Base-by-base conservation (phyloP, 1,284 basidiomycete genomes). In the Ganoderma meredithae region DNA sequence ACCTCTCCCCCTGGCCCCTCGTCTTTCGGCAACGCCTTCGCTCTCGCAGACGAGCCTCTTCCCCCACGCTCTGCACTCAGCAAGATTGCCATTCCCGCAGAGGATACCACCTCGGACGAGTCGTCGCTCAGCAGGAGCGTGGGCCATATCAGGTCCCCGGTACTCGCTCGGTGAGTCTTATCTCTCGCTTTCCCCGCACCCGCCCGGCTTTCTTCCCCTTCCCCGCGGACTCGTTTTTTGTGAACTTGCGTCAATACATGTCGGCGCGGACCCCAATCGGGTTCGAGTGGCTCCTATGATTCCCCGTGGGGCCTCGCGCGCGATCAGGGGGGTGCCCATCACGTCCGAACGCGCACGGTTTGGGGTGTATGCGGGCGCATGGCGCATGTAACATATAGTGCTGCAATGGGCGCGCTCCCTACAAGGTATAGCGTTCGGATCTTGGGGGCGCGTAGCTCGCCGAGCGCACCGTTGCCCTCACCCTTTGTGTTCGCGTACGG, bases 131-230 rank as follows among this genome's bases (percentile, higher is more conserved):
- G 49, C 36, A 65, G 68, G 59, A 72, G 65, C 59, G 56, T 68
- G 6, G 76, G 76, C 2, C 77, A 79, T 64, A 73, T 72, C 49
- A 69, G 77, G 52, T 73, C 77, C 3, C 77, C 77, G 10, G 71
- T 76, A 3, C 69, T 79, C 47, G 72, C 74, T 55, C 72, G 76
- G 77, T 79, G 71, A 72, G 76, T 76, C 43, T 15, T 56, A 17
- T 63, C 39, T 49, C 39, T 22, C 6, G 65, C 25, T 27, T 36
- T 41, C 53, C 47, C 65, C 3, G 13, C n/a, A 59, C 56, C 19
- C 52, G 60, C 44, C 44, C 47, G n/a, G n/a, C 33, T 33, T 49
- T n/a, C 43, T 39, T 58, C 33, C 43, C 40, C 33, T 17, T 19
- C 17, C 17, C 27, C 43, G 10, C 40, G 15, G 12, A 2, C 5